Conservation (phyloP, 805 yeast genomes). For the Maudiozyma bulderi region DNA sequence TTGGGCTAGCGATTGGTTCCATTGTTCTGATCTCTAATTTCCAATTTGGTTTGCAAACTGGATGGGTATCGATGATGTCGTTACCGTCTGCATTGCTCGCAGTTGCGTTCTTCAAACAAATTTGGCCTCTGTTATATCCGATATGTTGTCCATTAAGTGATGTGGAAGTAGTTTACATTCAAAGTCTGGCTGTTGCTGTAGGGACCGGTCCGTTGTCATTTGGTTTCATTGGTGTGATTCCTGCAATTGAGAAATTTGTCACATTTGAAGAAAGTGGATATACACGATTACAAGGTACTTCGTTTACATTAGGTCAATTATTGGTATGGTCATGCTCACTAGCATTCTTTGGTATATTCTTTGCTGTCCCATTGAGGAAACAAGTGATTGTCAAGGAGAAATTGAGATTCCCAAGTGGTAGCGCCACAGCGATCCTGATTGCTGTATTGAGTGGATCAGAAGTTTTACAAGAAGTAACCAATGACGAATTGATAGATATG, state of each 20-base stretch:
- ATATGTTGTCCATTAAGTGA: conserved; percentile 51
- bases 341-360: conserved; percentile 91
- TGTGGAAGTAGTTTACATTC: conserved; percentile 89
- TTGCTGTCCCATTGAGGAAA: conserved; percentile 79
- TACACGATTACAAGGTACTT: conserved; percentile 23
- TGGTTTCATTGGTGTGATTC: conserved; percentile 91
- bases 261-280: conserved; percentile 67
- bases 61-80: conserved; percentile 99
- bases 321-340: conserved; percentile 77
- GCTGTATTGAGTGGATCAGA: conserved; percentile 74
- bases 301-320: conserved; percentile 42
- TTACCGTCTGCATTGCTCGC: conserved; percentile 87
- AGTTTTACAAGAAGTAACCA: conserved; percentile 30
- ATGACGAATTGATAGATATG: conserved; percentile 29
- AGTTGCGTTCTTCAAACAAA: conserved; percentile 64
- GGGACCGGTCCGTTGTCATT: conserved; percentile 96
- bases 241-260: conserved; percentile 86
- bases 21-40: conserved; percentile 81
- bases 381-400: conserved; percentile 85
- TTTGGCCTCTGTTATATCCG: conserved; percentile 28
- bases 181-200: conserved; percentile 89
- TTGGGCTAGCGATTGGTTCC: conserved; percentile 80
- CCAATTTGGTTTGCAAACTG: conserved; percentile 94
- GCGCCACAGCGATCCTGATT: conserved; percentile 90
- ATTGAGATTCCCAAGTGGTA: conserved; percentile 87